A percentile compares a stretch with the other conserved stretches of the same genome.
Evolutionary conservation across 2,329 filamentous ascomycete species (phyloP).

Genomic region (Colletotrichum zoysiae): DNA sequence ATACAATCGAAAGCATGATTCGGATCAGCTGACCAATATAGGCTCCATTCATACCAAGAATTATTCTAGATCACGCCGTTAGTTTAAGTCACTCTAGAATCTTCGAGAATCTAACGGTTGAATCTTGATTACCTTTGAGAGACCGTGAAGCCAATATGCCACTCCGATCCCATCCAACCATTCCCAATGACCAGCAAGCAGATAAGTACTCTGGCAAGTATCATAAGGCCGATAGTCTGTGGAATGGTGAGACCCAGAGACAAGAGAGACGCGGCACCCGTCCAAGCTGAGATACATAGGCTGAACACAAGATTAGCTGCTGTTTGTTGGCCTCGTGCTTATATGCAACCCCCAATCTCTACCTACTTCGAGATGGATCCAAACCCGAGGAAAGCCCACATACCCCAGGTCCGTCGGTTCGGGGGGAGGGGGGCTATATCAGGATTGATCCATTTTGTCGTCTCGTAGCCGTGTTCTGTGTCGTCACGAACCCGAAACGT

Average conservation of each 20-base stretch:
- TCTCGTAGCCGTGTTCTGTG: slow-evolving; percentile 49
- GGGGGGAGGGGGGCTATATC: slow-evolving; percentile 57
- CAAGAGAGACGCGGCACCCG: slow-evolving; percentile 37
- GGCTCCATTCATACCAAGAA: slow-evolving; percentile 54
- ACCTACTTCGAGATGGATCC: slow-evolving; percentile 43
- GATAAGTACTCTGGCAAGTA: slow-evolving; percentile 42
- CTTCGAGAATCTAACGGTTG: not conserved
- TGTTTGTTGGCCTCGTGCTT: too few relatives aligned
- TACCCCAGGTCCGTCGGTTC: slow-evolving; percentile 59
- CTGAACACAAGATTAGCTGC: not conserved
- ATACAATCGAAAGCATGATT: slow-evolving; percentile 55
- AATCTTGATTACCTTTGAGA: slow-evolving; percentile 52
- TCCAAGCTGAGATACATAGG: slow-evolving; percentile 43
- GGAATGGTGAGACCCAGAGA: slow-evolving; percentile 43
- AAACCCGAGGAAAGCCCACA: slow-evolving; percentile 43
- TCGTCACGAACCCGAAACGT: slow-evolving; percentile 38
- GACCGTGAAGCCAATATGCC: slow-evolving; percentile 54
- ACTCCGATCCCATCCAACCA: slow-evolving; percentile 44
- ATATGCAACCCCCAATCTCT: not conserved
- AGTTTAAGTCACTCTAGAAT: not conserved
- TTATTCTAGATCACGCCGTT: not conserved
- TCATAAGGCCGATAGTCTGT: slow-evolving; percentile 43
- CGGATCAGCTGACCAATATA: slow-evolving; percentile 55
- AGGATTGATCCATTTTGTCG: slow-evolving; percentile 63
- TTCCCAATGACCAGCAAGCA: slow-evolving; percentile 45